Conservation (phyloP, 129 eudicot genomes). For the Cynara cardunculus region DNA sequence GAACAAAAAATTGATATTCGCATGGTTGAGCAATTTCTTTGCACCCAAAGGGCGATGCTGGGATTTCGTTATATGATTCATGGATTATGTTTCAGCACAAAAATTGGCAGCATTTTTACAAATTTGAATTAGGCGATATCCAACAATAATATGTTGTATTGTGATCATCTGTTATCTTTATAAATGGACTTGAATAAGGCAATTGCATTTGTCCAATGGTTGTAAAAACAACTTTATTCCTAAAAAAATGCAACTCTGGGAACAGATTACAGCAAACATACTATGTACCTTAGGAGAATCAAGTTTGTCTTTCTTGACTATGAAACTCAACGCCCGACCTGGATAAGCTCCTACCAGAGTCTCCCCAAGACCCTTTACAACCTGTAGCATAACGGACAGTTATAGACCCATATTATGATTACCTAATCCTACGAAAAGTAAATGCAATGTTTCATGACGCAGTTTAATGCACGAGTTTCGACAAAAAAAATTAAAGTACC, state of each 20-base stretch:
- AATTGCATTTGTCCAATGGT: neutral
- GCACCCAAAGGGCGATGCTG: neutral
- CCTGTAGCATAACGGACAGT: constrained; percentile 37
- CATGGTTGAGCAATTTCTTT: neutral
- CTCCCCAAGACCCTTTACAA: constrained; percentile 95
- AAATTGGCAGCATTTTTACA: neutral
- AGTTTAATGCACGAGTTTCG: neutral
- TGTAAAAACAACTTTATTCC: neutral
- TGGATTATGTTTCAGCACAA: neutral
- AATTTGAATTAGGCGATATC: neutral
- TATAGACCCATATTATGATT: neutral
- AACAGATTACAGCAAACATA: neutral
- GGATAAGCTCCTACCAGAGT: constrained; percentile 80
- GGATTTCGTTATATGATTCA: neutral
- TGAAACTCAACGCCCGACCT: constrained; percentile 79
- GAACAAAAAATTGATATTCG: neutral
- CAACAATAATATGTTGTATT: too few species aligned
- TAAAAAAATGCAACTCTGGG: neutral
- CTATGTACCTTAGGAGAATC: constrained; percentile 67
- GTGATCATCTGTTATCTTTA: neutral
- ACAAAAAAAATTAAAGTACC: neutral
- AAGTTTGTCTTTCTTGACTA: constrained; percentile 76
- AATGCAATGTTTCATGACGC: neutral
- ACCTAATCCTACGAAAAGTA: neutral
- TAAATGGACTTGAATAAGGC: neutral